A percentile compares a stretch with the other conserved stretches of the same genome.
Evolutionary conservation across 352 stramenopile species (phyloP).

Genomic region (Pythium rishiriense): DNA sequence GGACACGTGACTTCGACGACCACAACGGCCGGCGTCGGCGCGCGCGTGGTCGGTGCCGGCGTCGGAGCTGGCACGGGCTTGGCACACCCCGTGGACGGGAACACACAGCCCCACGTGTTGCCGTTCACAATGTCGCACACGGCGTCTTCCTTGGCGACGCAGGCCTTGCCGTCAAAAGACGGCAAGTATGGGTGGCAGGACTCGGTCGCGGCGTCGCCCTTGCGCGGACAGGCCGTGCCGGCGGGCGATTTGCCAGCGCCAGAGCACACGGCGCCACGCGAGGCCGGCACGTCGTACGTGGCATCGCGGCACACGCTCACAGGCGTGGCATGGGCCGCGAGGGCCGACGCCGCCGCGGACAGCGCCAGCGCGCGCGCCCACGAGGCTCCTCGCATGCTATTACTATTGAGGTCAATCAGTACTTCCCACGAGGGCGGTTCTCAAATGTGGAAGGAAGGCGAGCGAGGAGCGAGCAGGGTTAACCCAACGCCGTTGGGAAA

Average conservation of each 20-base stretch:
- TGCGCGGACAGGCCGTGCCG: constrained; percentile 26
- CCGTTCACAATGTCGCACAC: constrained; percentile 25
- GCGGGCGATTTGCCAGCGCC: constrained; percentile 21
- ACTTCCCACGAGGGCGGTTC: background rate
- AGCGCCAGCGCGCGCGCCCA: background rate
- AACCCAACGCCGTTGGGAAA: background rate
- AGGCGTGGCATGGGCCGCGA: constrained; percentile 6
- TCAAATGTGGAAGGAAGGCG: background rate
- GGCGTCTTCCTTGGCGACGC: constrained; percentile 29
- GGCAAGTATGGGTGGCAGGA: constrained; percentile 31
- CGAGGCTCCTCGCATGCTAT: background rate
- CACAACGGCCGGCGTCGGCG: too few relatives aligned
- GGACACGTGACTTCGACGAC: too few relatives aligned
- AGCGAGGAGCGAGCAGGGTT: background rate
- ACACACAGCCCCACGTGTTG: constrained; percentile 32
- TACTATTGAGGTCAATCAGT: background rate
- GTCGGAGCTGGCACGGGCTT: constrained; percentile 6
- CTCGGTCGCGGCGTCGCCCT: constrained; percentile 19
- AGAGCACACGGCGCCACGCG: constrained; percentile 29
- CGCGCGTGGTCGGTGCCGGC: constrained; percentile 2
- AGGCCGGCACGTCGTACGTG: constrained; percentile 28
- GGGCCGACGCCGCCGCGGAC: background rate
- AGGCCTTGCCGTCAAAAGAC: constrained; percentile 25
- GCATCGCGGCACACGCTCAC: constrained; percentile 32
- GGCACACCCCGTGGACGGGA: constrained; percentile 26